phyloP scores from a whole-genome alignment of 495 filamentous ascomycete species.

The Aspergillus diversus region DNA sequence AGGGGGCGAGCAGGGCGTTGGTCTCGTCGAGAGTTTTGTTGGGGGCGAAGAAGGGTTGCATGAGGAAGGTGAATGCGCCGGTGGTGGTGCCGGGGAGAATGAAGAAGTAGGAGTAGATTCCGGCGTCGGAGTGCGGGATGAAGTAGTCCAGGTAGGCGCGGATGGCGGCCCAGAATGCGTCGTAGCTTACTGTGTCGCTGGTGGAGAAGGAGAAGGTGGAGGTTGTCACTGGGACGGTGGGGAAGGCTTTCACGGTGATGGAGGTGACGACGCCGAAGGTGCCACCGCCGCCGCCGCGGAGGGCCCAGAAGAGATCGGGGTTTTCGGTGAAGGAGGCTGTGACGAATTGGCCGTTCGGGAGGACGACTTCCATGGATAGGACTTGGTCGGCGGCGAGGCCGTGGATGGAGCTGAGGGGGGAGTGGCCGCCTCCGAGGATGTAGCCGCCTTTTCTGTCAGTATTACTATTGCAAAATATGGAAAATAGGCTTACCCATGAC shows the following conservation, averaged over 20 bases:
- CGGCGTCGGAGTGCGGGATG: constrained; percentile 49
- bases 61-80: constrained; percentile 35
- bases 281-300: constrained; percentile 41
- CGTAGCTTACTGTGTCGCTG: constrained; percentile 32
- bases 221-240: constrained; percentile 41
- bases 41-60: constrained; percentile 53
- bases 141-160: constrained; percentile 52
- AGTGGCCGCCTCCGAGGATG: constrained; percentile 48
- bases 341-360: constrained; percentile 54
- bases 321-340: constrained; percentile 54
- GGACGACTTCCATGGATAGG: constrained; percentile 55
- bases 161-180: constrained; percentile 55
- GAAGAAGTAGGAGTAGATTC: constrained; percentile 60
- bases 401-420: constrained; percentile 24
- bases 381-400: constrained; percentile 48
- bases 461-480: neutral
- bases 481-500: constrained; percentile 18
- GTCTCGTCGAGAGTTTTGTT: constrained; percentile 54
- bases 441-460: constrained; percentile 37
- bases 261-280: constrained; percentile 59
- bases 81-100: constrained; percentile 13
- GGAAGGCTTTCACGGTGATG: constrained; percentile 49
- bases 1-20: constrained; percentile 48
- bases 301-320: constrained; percentile 64
- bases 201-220: constrained; percentile 48